A percentile compares a stretch with the other conserved stretches of the same genome.
These are phyloP conservation scores for Holtermanniella nyarrowii DNA, from an alignment of 768 basidiomycete genomes.

Conservation along the genomic window DNA sequence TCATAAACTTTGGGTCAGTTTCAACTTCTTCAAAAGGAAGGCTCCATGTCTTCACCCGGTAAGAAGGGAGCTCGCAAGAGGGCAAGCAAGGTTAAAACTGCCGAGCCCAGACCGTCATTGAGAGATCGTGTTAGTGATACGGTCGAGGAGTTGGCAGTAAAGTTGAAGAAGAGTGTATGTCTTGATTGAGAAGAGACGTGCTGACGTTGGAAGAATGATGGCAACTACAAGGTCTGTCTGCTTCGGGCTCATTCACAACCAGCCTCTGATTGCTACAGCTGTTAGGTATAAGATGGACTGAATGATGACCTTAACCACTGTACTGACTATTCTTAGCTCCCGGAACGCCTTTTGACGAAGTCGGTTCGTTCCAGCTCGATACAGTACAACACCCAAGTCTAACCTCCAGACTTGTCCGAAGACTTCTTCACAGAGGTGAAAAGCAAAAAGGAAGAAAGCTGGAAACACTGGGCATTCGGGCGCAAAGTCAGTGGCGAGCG, in stretches of 20 bases:
- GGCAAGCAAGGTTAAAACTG: not conserved
- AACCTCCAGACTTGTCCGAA: constrained; percentile 21
- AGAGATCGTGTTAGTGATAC: constrained; percentile 11
- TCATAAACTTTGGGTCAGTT: too few species aligned
- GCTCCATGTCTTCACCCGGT: too few species aligned
- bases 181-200: not conserved
- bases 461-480: constrained; percentile 31
- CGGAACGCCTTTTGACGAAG: constrained; percentile 37
- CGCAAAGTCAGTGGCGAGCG: constrained; percentile 25
- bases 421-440: constrained; percentile 18
- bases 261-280: constrained; percentile 5
- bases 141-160: constrained; percentile 16
- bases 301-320: not conserved
- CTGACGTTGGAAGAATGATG: constrained; percentile 15
- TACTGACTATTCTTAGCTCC: constrained; percentile 19
- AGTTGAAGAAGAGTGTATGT: constrained; percentile 19
- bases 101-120: not conserved
- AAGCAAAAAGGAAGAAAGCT: constrained; percentile 7
- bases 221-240: constrained; percentile 20
- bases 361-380: constrained; percentile 11
- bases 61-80: not conserved
- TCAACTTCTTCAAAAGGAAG: too few species aligned
- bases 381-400: not conserved
- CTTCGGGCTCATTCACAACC: not conserved
- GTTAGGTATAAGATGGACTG: constrained; percentile 10